These are phyloP conservation scores for Fraxinus dipetala DNA, from an alignment of 305 asterid species.

Conservation along the genomic window DNA sequence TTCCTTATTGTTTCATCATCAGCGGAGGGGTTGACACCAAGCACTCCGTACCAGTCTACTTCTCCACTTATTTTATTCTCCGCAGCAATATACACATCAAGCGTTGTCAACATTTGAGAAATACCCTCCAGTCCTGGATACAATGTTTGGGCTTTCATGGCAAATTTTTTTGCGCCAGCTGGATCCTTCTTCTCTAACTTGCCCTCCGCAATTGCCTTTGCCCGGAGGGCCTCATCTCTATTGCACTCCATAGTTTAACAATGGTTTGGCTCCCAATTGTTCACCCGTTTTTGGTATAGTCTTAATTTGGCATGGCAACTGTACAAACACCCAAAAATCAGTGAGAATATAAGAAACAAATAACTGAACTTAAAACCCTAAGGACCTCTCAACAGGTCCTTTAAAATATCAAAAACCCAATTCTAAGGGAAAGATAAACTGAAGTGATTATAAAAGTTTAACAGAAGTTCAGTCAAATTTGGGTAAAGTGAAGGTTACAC, in stretches of 20 bases:
- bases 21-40: constrained; percentile 61
- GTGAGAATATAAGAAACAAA: constrained; percentile 15
- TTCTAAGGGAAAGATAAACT: constrained; percentile 4
- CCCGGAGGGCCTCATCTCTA: constrained; percentile 76
- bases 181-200: constrained; percentile 60
- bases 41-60: constrained; percentile 82
- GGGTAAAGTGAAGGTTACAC: not conserved
- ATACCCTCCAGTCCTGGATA: constrained; percentile 66
- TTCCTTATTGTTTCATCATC: constrained; percentile 68
- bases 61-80: constrained; percentile 70
- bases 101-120: constrained; percentile 60
- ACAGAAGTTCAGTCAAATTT: not conserved
- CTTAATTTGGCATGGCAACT: constrained; percentile 22
- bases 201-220: constrained; percentile 61
- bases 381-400: constrained; percentile 12
- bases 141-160: constrained; percentile 63
- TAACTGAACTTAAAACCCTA: constrained; percentile 6
- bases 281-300: constrained; percentile 16
- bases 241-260: constrained; percentile 71
- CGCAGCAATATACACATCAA: constrained; percentile 66
- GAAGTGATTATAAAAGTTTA: not conserved
- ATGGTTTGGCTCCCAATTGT: constrained; percentile 22
- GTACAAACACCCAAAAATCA: constrained; percentile 13
- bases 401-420: constrained; percentile 22
- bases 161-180: constrained; percentile 64